These are phyloP conservation scores for Coleophoma crateriformis DNA, from an alignment of 2,329 filamentous ascomycete genomes.

Conservation along the genomic window DNA sequence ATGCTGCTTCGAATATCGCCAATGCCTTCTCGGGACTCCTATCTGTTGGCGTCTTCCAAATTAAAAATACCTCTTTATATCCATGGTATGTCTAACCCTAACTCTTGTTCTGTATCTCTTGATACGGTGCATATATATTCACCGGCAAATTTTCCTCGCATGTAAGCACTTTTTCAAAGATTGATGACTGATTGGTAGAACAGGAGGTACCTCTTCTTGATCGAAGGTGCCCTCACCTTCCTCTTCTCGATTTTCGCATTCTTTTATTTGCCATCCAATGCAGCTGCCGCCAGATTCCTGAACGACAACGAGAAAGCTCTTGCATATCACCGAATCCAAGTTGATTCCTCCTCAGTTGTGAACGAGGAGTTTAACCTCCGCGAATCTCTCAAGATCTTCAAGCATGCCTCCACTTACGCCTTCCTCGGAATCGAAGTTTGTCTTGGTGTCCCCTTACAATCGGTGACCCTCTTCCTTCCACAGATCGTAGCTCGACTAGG, in stretches of 20 bases:
- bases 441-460: slow-evolving; percentile 53
- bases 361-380: slow-evolving; percentile 45
- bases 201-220: slow-evolving; percentile 41
- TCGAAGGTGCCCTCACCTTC: slow-evolving; percentile 29
- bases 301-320: slow-evolving; percentile 24
- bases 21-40: slow-evolving; percentile 49
- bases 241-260: slow-evolving; percentile 27
- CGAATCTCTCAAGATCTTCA: slow-evolving; percentile 47
- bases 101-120: too few relatives aligned
- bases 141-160: too few relatives aligned
- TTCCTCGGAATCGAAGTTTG: slow-evolving; percentile 52
- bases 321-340: slow-evolving; percentile 27
- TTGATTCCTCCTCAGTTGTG: slow-evolving; percentile 61
- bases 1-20: slow-evolving; percentile 70
- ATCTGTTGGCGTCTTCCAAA: slow-evolving; percentile 42
- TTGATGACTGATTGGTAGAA: too few relatives aligned
- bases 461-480: slow-evolving; percentile 47
- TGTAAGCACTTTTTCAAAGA: too few relatives aligned
- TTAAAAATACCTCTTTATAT: slow-evolving; percentile 39
- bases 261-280: slow-evolving; percentile 28
- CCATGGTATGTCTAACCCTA: slow-evolving; percentile 30
- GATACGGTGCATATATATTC: too few relatives aligned
- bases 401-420: slow-evolving; percentile 32
- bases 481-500: slow-evolving; percentile 47
- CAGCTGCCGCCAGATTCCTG: slow-evolving; percentile 24